phyloP scores from a whole-genome alignment of 345 rosid genomes.

The Sapria himalayana region DNA sequence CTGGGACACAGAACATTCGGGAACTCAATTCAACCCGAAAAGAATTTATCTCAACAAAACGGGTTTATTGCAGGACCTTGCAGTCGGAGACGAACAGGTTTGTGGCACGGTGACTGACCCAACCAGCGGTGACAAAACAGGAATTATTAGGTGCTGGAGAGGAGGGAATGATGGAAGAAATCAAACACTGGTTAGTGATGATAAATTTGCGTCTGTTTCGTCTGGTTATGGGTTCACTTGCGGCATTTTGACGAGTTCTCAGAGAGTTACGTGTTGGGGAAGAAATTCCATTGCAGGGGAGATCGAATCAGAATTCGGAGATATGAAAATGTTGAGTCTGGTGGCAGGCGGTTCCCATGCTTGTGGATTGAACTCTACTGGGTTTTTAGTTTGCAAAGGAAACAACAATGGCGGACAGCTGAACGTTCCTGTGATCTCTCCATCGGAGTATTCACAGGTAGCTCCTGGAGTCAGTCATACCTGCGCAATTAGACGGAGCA shows the following conservation, averaged over 20 bases:
- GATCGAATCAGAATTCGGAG: slow-evolving; percentile 28
- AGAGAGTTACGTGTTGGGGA: slow-evolving; percentile 38
- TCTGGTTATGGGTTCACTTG: slow-evolving; percentile 60
- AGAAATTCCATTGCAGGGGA: slow-evolving; percentile 8
- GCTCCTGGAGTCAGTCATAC: slow-evolving; percentile 43
- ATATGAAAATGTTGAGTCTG: slow-evolving; percentile 28
- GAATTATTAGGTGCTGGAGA: slow-evolving; percentile 46
- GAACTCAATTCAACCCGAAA: slow-evolving; percentile 10
- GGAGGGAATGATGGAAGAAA: neutral
- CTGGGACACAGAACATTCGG: slow-evolving; percentile 21
- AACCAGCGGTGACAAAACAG: neutral
- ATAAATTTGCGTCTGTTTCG: slow-evolving; percentile 23
- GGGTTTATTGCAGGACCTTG: slow-evolving; percentile 19
- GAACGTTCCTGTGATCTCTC: slow-evolving; percentile 19
- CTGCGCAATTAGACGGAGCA: slow-evolving; percentile 30
- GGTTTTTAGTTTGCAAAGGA: slow-evolving; percentile 40
- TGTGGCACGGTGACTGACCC: slow-evolving; percentile 33
- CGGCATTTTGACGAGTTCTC: slow-evolving; percentile 21
- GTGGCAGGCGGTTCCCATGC: slow-evolving; percentile 47
- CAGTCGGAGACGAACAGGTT: slow-evolving; percentile 46
- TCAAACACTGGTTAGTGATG: slow-evolving; percentile 7
- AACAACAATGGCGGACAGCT: slow-evolving; percentile 33
- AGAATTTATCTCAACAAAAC: slow-evolving; percentile 27
- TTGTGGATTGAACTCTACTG: slow-evolving; percentile 45
- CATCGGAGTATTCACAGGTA: slow-evolving; percentile 20